phyloP scores from a whole-genome alignment of 768 basidiomycete species.

The Termitomyces titanicus region DNA sequence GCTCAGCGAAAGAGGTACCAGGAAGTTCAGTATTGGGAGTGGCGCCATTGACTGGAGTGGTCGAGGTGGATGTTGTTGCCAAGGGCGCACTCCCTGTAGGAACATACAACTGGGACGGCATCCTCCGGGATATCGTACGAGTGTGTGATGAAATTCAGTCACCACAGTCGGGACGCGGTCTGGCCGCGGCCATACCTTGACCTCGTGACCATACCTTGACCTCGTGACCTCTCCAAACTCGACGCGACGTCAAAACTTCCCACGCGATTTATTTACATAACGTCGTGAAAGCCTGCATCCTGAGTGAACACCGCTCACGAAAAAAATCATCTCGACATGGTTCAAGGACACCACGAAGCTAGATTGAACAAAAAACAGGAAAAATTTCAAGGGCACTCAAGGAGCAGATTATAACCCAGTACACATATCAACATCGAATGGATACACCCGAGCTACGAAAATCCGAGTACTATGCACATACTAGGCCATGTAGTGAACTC shows the following conservation, averaged over 20 bases:
- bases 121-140: slow-evolving; percentile 7
- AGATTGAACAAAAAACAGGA: no score
- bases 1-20: slow-evolving; percentile 32
- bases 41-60: slow-evolving; percentile 22
- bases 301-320: no score
- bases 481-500: no score
- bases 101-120: slow-evolving; percentile 17
- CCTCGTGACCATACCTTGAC: slow-evolving; percentile 11
- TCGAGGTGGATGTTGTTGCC: slow-evolving; percentile 19
- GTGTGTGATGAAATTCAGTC: background rate
- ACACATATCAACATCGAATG: no score
- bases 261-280: no score
- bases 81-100: slow-evolving; percentile 15
- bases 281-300: no score
- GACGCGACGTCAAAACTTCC: background rate
- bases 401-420: no score
- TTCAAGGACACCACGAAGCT: no score
- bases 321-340: no score
- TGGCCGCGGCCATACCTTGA: background rate
- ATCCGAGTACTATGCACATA: no score
- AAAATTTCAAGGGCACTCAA: no score
- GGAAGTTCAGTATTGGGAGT: slow-evolving; percentile 10
- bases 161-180: background rate
- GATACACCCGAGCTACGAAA: no score
- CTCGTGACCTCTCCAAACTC: slow-evolving; percentile 10